Conservation (phyloP, 2,329 filamentous ascomycete genomes). For the Stachybotrys chlorohalonatus region DNA sequence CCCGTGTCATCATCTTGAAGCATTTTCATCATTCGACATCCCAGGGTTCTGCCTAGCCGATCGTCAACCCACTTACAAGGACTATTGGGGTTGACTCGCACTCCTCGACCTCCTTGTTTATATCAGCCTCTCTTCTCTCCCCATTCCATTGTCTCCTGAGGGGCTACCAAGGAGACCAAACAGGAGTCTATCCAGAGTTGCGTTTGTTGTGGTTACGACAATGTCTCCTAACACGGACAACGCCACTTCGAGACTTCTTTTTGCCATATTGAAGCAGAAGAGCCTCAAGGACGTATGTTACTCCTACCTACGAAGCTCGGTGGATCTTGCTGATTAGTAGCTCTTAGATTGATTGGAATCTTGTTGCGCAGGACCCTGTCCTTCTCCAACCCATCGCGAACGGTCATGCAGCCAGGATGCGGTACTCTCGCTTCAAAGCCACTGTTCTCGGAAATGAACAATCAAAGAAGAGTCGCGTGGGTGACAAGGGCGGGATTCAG, state of each 20-base stretch:
- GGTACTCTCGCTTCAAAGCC: slow-evolving; percentile 43
- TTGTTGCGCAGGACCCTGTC: slow-evolving; percentile 45
- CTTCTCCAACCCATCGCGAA: slow-evolving; percentile 47
- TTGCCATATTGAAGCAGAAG: slow-evolving; percentile 51
- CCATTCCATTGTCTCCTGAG: too few relatives aligned
- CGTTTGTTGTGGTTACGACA: slow-evolving; percentile 2
- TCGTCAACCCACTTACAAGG: too few relatives aligned
- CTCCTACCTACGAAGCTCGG: not conserved
- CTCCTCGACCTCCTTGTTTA: too few relatives aligned
- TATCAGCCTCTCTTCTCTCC: too few relatives aligned
- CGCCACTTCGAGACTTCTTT: slow-evolving; percentile 48
- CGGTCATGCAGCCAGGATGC: slow-evolving; percentile 52
- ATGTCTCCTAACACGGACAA: slow-evolving; percentile 50
- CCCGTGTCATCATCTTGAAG: too few relatives aligned
- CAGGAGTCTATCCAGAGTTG: too few relatives aligned
- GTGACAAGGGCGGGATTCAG: slow-evolving; percentile 32
- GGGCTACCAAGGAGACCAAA: too few relatives aligned
- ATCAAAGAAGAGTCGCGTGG: slow-evolving; percentile 34
- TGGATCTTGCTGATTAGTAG: not conserved
- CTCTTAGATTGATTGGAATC: slow-evolving; percentile 51
- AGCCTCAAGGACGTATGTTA: slow-evolving; percentile 47
- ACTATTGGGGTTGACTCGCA: too few relatives aligned
- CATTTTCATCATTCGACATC: too few relatives aligned
- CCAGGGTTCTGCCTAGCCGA: too few relatives aligned
- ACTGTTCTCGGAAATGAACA: slow-evolving; percentile 28